Percentiles rank a stretch among this genome's conserved stretches.
Evolutionary conservation across 345 rosid genomes (phyloP).

Genomic region (Pistacia vera): DNA sequence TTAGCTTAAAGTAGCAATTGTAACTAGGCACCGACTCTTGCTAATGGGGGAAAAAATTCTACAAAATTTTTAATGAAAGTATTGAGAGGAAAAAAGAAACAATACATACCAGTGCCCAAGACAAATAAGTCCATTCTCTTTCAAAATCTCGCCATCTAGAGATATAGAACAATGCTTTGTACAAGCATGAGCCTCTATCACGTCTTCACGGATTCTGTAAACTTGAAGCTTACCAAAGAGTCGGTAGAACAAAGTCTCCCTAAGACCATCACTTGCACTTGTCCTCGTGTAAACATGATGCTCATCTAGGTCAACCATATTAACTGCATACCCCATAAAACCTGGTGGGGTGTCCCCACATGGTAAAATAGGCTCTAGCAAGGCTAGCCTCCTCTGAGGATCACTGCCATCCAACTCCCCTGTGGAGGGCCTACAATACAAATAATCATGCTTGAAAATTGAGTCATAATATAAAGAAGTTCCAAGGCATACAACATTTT

Average conservation of each 20-base stretch:
- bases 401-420: slow-evolving; percentile 29
- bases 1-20: neutral
- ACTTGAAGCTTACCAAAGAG: slow-evolving; percentile 61
- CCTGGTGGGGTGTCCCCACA: slow-evolving; percentile 46
- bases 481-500: neutral
- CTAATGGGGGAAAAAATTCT: too few relatives aligned
- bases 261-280: slow-evolving; percentile 41
- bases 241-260: slow-evolving; percentile 58
- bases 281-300: slow-evolving; percentile 28
- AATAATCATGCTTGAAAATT: neutral
- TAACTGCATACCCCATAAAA: slow-evolving; percentile 69
- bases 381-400: slow-evolving; percentile 45
- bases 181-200: slow-evolving; percentile 40
- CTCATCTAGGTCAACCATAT: slow-evolving; percentile 47
- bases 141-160: slow-evolving; percentile 60
- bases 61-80: too few relatives aligned
- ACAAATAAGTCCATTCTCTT: slow-evolving; percentile 44
- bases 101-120: slow-evolving; percentile 45
- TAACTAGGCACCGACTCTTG: too few relatives aligned
- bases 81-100: neutral
- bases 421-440: slow-evolving; percentile 34
- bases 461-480: neutral
- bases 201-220: slow-evolving; percentile 45
- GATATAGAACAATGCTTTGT: slow-evolving; percentile 50
- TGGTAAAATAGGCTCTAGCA: slow-evolving; percentile 44